These are phyloP conservation scores for Penicillium canescens DNA, from an alignment of 495 filamentous ascomycete genomes.

Conservation along the genomic window DNA sequence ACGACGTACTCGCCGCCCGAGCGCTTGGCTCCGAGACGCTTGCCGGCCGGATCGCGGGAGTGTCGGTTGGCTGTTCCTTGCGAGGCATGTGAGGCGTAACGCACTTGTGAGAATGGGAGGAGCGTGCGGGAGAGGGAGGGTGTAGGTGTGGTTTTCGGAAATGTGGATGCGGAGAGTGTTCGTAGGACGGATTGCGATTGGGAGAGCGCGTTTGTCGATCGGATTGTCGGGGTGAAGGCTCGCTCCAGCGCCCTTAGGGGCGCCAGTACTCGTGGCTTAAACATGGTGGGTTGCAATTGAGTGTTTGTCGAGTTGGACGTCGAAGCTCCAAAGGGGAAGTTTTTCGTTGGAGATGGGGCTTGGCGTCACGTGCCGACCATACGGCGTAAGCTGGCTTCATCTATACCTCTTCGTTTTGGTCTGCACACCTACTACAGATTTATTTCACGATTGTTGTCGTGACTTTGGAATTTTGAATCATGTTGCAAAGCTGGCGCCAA, in stretches of 20 bases:
- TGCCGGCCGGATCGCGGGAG: conserved; percentile 83
- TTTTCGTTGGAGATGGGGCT: conserved; percentile 37
- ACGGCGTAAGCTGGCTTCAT: conserved; percentile 28
- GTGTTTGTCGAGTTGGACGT: conserved; percentile 15
- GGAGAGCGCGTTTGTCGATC: conserved; percentile 21
- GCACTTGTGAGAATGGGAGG: conserved; percentile 45
- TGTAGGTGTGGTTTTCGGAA: conserved; percentile 27
- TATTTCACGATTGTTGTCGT: not conserved
- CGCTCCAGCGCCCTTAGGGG: conserved; percentile 43
- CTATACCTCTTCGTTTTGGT: conserved; percentile 8
- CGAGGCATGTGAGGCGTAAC: conserved; percentile 81
- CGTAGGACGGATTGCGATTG: conserved; percentile 36
- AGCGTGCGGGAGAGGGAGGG: conserved; percentile 27
- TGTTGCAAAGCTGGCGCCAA: conserved; percentile 28
- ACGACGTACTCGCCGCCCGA: conserved; percentile 87
- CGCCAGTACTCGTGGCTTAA: conserved; percentile 44
- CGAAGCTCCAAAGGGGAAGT: conserved; percentile 32
- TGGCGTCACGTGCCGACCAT: conserved; percentile 30
- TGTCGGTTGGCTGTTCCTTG: conserved; percentile 84
- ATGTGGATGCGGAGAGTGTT: conserved; percentile 35
- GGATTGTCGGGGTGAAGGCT: conserved; percentile 32
- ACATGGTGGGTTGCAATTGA: conserved; percentile 28
- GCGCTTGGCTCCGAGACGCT: conserved; percentile 94
- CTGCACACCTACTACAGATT: not conserved
- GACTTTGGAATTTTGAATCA: conserved; percentile 8